Evolutionary conservation across 345 rosid species (phyloP).

Genomic region (Corchorus capsularis): DNA sequence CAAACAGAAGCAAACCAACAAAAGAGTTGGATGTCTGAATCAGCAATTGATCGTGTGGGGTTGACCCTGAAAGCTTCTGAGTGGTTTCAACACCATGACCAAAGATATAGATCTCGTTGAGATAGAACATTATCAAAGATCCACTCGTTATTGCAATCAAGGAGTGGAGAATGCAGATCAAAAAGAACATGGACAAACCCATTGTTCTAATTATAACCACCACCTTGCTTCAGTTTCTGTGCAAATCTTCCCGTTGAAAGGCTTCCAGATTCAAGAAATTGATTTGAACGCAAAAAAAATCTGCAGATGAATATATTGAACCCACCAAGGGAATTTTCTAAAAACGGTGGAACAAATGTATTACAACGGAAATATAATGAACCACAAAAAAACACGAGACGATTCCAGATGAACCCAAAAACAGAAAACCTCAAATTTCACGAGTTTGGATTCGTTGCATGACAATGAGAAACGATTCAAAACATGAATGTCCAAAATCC

Average conservation of each 20-base stretch:
- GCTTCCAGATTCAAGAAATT: not conserved
- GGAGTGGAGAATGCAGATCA: slow-evolving; percentile 44
- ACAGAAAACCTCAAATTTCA: not conserved
- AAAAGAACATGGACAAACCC: slow-evolving; percentile 35
- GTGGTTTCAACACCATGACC: slow-evolving; percentile 41
- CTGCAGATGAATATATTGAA: not conserved
- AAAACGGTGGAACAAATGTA: not conserved
- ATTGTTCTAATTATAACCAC: slow-evolving; percentile 18
- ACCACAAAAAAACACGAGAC: not conserved
- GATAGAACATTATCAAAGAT: slow-evolving; percentile 43
- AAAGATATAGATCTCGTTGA: slow-evolving; percentile 33
- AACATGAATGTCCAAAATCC: not conserved
- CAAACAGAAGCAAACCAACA: slow-evolving; percentile 43
- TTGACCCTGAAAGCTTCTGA: slow-evolving; percentile 41
- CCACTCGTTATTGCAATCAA: slow-evolving; percentile 33
- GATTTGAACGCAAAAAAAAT: not conserved
- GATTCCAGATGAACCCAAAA: not conserved
- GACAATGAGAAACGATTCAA: not conserved
- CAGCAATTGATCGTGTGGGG: slow-evolving; percentile 41
- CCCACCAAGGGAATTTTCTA: not conserved
- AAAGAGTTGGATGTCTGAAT: slow-evolving; percentile 47
- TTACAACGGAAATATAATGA: not conserved
- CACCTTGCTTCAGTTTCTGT: not conserved
- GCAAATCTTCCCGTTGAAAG: not conserved
- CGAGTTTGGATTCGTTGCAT: not conserved